Conservation (phyloP, 2,329 filamentous ascomycete species). For the Beauveria asiatica region DNA sequence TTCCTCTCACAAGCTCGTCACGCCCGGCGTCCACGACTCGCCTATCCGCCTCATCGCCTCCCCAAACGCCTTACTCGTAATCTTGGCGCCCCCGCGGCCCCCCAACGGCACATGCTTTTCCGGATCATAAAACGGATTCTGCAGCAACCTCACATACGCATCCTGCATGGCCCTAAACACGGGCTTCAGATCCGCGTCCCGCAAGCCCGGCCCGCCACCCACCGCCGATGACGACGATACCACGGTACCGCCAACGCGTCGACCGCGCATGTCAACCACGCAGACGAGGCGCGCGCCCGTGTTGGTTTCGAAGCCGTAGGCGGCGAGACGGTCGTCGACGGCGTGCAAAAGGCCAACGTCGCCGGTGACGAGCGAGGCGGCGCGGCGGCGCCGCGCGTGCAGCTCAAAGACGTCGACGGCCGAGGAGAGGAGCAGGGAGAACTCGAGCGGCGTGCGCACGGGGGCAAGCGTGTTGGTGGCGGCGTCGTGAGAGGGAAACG, state of each 20-base stretch:
- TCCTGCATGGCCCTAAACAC: slow-evolving; percentile 88
- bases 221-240: slow-evolving; percentile 16
- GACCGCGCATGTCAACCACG: slow-evolving; percentile 82
- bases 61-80: slow-evolving; percentile 72
- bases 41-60: slow-evolving; percentile 81
- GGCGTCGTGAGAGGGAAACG: slow-evolving; percentile 69
- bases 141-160: slow-evolving; percentile 80
- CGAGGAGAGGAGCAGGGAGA: slow-evolving; percentile 81
- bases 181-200: slow-evolving; percentile 80
- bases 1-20: slow-evolving; percentile 46
- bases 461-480: slow-evolving; percentile 43
- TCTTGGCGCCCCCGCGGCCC: slow-evolving; percentile 54
- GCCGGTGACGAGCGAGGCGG: slow-evolving; percentile 48
- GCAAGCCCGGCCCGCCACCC: slow-evolving; percentile 55
- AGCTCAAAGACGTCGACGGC: slow-evolving; percentile 92
- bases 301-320: slow-evolving; percentile 95
- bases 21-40: slow-evolving; percentile 71
- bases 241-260: slow-evolving; percentile 34
- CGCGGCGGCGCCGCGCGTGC: slow-evolving; percentile 52
- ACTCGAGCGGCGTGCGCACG: slow-evolving; percentile 71
- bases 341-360: slow-evolving; percentile 90
- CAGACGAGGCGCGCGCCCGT: slow-evolving; percentile 87
- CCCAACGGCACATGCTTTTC: slow-evolving; percentile 64
- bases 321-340: slow-evolving; percentile 83
- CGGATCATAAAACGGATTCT: slow-evolving; percentile 92